Percentiles rank a stretch among this genome's conserved stretches.
Evolutionary conservation across 2,329 filamentous ascomycete genomes (phyloP).

Genomic region (Botrytis aclada): DNA sequence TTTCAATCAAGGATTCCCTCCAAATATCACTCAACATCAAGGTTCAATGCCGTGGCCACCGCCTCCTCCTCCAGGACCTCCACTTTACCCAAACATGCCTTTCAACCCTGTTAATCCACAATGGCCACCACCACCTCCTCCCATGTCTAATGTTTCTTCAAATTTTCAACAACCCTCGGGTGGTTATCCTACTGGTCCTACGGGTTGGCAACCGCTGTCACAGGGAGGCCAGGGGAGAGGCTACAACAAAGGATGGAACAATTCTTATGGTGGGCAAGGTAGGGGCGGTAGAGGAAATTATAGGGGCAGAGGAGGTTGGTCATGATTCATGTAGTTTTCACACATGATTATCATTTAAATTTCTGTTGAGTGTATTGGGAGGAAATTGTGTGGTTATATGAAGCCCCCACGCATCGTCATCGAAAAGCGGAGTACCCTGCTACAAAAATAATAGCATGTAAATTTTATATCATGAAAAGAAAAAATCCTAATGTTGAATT

Average conservation of each 20-base stretch:
- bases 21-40: slow-evolving; percentile 25
- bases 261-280: slow-evolving; percentile 21
- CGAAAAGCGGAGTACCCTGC: slow-evolving; percentile 19
- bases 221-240: slow-evolving; percentile 27
- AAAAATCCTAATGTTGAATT: not conserved
- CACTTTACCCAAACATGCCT: slow-evolving; percentile 24
- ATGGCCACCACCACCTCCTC: slow-evolving; percentile 22
- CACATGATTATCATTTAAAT: not conserved
- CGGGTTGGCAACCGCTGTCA: slow-evolving; percentile 29
- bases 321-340: slow-evolving; percentile 22
- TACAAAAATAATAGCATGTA: slow-evolving; percentile 21
- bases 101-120: slow-evolving; percentile 17
- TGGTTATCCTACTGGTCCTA: slow-evolving; percentile 27
- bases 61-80: slow-evolving; percentile 31
- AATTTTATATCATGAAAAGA: slow-evolving; percentile 7
- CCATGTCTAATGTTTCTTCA: slow-evolving; percentile 13
- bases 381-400: not conserved
- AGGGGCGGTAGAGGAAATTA: slow-evolving; percentile 33
- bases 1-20: slow-evolving; percentile 31
- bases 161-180: slow-evolving; percentile 24
- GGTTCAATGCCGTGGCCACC: slow-evolving; percentile 21
- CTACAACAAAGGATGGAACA: slow-evolving; percentile 31
- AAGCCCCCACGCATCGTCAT: slow-evolving; percentile 17
- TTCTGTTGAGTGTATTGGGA: not conserved
- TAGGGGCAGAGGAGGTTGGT: slow-evolving; percentile 31